These are phyloP conservation scores for Wickerhamiella sergipiensis DNA, from an alignment of 805 yeast species.

Conservation along the genomic window DNA sequence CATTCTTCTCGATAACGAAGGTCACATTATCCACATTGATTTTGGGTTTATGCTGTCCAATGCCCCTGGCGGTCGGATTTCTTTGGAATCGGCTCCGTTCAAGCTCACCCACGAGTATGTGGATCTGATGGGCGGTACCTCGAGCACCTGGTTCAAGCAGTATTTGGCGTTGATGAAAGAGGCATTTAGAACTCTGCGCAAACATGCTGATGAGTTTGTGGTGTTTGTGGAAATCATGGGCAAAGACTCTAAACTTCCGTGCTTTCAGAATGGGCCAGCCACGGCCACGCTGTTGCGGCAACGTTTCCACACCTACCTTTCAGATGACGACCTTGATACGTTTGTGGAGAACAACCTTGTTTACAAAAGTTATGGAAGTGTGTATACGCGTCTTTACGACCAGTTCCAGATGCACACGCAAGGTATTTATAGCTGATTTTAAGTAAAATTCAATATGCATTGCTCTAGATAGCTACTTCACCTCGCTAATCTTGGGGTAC, in stretches of 20 bases:
- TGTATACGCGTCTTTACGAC: constrained; percentile 85
- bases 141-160: constrained; percentile 42
- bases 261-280: constrained; percentile 77
- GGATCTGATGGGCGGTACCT: constrained; percentile 72
- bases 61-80: constrained; percentile 84
- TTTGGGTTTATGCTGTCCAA: constrained; percentile 88
- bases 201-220: constrained; percentile 58
- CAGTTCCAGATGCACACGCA: constrained; percentile 91
- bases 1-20: constrained; percentile 89
- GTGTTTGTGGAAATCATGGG: constrained; percentile 90
- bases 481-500: too few species aligned
- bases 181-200: constrained; percentile 62
- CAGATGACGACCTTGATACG: constrained; percentile 55
- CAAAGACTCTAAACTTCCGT: constrained; percentile 76
- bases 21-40: constrained; percentile 83
- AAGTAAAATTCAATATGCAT: not conserved
- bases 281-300: constrained; percentile 70
- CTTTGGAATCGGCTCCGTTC: constrained; percentile 96
- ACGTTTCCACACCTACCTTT: constrained; percentile 63
- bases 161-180: constrained; percentile 54
- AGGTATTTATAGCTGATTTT: constrained; percentile 51
- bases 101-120: constrained; percentile 82
- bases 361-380: constrained; percentile 70
- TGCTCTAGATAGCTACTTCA: not conserved
- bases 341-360: constrained; percentile 70